Percentiles rank a stretch among this genome's conserved stretches.
Conservation (phyloP, 129 eudicot species). For the Chrysanthemum lavandulifolium region DNA sequence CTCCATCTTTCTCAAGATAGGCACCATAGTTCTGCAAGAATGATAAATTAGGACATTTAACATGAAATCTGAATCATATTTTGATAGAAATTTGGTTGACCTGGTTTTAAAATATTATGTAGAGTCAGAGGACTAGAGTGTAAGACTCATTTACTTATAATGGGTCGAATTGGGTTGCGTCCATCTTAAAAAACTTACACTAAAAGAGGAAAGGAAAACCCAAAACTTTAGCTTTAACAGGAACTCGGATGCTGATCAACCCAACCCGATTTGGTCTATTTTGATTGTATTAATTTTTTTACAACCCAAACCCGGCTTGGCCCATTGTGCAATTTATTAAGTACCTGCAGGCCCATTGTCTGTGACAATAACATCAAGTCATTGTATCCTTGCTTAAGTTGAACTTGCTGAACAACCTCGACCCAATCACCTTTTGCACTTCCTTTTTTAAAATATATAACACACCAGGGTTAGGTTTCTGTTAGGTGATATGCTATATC, state of each 20-base stretch:
- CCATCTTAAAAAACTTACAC: no score
- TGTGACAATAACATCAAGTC: slow-evolving; percentile 65
- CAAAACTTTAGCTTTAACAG: no score
- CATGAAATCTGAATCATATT: no score
- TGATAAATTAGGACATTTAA: slow-evolving; percentile 11
- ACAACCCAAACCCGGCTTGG: not conserved
- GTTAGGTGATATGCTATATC: slow-evolving; percentile 2
- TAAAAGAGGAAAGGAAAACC: no score
- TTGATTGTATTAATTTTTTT: not conserved
- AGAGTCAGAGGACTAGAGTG: no score
- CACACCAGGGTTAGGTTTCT: slow-evolving; percentile 5
- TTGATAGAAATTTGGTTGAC: no score
- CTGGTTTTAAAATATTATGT: no score
- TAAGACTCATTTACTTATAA: no score
- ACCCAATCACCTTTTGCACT: slow-evolving; percentile 80
- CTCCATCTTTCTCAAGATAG: slow-evolving; percentile 90
- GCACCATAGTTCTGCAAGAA: slow-evolving; percentile 87
- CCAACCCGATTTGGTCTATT: no score
- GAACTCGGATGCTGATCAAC: no score
- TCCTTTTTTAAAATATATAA: slow-evolving; percentile 40
- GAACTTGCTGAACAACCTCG: slow-evolving; percentile 64
- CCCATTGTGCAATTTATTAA: slow-evolving; percentile 16
- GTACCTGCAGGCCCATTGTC: slow-evolving; percentile 96
- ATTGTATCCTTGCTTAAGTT: slow-evolving; percentile 73
- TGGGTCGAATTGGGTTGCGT: no score